A percentile compares a stretch with the other conserved stretches of the same genome.
Evolutionary conservation across 257 asterid species (phyloP).

Genomic region (Penstemon eatonii): DNA sequence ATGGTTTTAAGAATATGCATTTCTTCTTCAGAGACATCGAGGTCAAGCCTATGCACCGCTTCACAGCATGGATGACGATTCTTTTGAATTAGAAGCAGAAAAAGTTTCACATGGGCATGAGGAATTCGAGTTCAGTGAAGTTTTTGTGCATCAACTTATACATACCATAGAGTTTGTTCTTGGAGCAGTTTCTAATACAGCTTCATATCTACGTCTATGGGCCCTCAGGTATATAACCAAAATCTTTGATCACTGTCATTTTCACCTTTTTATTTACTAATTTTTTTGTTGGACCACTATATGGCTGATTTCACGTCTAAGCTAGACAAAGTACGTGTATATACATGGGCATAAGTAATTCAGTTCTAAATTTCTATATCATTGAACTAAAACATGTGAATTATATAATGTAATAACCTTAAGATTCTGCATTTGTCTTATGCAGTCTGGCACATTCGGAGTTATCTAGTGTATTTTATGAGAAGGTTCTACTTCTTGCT

Average conservation of each 20-base stretch:
- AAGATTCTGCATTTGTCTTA: constrained; percentile 6
- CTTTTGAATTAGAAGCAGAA: constrained; percentile 46
- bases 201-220: constrained; percentile 71
- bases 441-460: constrained; percentile 66
- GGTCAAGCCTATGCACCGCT: constrained; percentile 53
- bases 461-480: constrained; percentile 53
- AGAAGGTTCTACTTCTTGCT: constrained; percentile 52
- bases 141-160: constrained; percentile 66
- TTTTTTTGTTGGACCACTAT: neutral
- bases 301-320: neutral
- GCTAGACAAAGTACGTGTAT: neutral
- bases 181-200: constrained; percentile 71
- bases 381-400: neutral
- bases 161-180: constrained; percentile 71
- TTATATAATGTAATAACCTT: neutral
- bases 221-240: constrained; percentile 54
- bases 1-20: constrained; percentile 17
- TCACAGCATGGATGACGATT: constrained; percentile 37
- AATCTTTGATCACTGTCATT: neutral
- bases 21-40: constrained; percentile 49
- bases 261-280: neutral
- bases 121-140: constrained; percentile 62
- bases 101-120: constrained; percentile 46
- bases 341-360: neutral
- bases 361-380: neutral